Base-by-base conservation (phyloP, 1,284 basidiomycete genomes). In the Porphyrellus sp. region DNA sequence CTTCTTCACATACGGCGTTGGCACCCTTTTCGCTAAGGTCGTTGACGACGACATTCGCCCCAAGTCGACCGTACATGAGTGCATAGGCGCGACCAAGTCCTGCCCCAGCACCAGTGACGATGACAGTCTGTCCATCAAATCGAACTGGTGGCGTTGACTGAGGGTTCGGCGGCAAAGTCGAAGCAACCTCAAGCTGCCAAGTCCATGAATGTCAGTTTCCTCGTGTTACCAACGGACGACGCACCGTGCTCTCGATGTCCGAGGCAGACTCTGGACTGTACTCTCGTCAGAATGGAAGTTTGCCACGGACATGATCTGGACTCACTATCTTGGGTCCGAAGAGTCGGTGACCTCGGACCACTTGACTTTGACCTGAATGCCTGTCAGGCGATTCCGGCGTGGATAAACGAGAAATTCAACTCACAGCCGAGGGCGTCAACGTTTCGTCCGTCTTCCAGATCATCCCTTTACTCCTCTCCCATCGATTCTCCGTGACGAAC, bases 21-120 rank as follows among this genome's bases (percentile, higher is more conserved):
- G 94, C 94, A 21, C 82, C 86, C 63, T 91, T 90, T 67, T 90
- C 88, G 67, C 80, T 91, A 52, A 99, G 88, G 68, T 99, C 97
- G 71, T 99, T 99, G 55, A 99, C 85, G 38, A 99, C 91, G 31
- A 99, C 91, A 65, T 98, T 98, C 21, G 93, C 96, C 28, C 97
- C 97, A 5, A 95, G 81, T 56, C 82, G 85, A 38, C 81, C 92
- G 65, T 91, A 99, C 86, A 97, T 91, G 52, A 88, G 77, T 0
- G 97, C 91, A 69, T 99, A 98, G 5, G 86, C 84, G 42, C 94
- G 86, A 24, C 97, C 97, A 30, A 99, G 85, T 52, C 94, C 95
- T 28, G 88, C 90, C 38, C 94, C 94, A 15, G 93, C 90, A 47
- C 97, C 97, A 3, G 97, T 99, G 63, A 99, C 81, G 60, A 99